A percentile compares a stretch with the other conserved stretches of the same genome.
phyloP scores from a whole-genome alignment of 1,284 basidiomycete species.

The Cutaneotrichosporon sp. region DNA sequence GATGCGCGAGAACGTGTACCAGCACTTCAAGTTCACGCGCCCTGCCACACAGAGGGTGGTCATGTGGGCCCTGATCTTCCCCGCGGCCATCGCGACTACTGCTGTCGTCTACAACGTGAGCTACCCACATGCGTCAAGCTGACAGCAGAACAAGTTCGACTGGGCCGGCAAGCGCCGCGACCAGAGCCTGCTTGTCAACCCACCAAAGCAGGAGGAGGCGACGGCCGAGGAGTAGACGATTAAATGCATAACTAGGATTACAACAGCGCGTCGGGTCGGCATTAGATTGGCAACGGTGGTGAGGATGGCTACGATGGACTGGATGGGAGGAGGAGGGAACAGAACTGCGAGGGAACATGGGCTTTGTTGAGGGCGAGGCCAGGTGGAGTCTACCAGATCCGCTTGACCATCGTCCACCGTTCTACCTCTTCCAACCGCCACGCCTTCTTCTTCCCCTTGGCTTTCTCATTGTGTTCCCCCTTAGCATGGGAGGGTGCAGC shows the following conservation, averaged over 20 bases:
- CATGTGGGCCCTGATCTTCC: constrained; percentile 37
- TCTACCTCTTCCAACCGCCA: constrained; percentile 78
- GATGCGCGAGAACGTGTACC: constrained; percentile 76
- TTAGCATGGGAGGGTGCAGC: constrained; percentile 49
- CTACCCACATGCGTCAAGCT: background rate
- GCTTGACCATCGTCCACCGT: constrained; percentile 87
- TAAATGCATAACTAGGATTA: constrained; percentile 16
- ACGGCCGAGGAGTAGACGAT: constrained; percentile 16
- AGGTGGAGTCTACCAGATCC: constrained; percentile 64
- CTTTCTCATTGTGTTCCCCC: constrained; percentile 44
- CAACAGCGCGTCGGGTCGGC: constrained; percentile 7
- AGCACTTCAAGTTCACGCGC: constrained; percentile 70
- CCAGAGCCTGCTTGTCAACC: constrained; percentile 25
- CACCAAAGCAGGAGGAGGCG: constrained; percentile 15
- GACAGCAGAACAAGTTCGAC: constrained; percentile 29
- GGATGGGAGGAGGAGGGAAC: background rate
- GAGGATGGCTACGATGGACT: too few relatives aligned
- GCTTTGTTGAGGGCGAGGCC: too few relatives aligned
- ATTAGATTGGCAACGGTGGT: too few relatives aligned
- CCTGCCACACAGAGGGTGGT: constrained; percentile 50
- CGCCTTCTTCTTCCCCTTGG: constrained; percentile 53
- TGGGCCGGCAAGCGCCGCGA: constrained; percentile 43
- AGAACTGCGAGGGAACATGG: background rate
- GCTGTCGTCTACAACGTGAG: constrained; percentile 38
- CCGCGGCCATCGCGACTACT: constrained; percentile 31